Evolutionary conservation across 768 basidiomycete genomes (phyloP).

Genomic region (Pleurotus pulmonarius): DNA sequence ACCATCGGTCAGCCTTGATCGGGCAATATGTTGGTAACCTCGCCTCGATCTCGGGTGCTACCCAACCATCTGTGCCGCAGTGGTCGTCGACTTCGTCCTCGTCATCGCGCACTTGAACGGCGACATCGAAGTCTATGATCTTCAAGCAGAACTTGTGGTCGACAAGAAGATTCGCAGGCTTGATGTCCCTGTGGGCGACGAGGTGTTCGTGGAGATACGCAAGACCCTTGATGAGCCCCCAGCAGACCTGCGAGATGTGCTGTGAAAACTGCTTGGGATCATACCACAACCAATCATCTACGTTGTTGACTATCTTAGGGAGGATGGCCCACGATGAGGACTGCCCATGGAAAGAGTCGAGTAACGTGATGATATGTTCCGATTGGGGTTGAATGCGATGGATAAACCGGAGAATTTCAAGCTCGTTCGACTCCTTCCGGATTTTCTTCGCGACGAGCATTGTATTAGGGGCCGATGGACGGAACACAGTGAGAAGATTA

Average conservation of each 20-base stretch:
- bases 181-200: conserved; percentile 81
- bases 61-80: conserved; percentile 7
- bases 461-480: not conserved
- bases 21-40: conserved; percentile 5
- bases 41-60: conserved; percentile 8
- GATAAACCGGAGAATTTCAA: conserved; percentile 7
- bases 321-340: conserved; percentile 1
- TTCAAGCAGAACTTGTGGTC: conserved; percentile 74
- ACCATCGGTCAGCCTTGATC: conserved; percentile 10
- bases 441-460: conserved; percentile 7
- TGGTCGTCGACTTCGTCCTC: not conserved
- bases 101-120: conserved; percentile 5
- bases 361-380: conserved; percentile 6
- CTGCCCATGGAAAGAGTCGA: conserved; percentile 4
- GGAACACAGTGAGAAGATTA: conserved; percentile 4
- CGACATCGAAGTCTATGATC: conserved; percentile 30
- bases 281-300: not conserved
- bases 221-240: not conserved
- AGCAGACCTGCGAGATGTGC: not conserved
- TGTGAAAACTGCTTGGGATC: not conserved
- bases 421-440: conserved; percentile 5
- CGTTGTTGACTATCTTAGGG: not conserved
- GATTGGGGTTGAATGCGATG: not conserved
- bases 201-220: conserved; percentile 70
- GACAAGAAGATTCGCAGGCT: conserved; percentile 75